A percentile compares a stretch with the other conserved stretches of the same genome.
Evolutionary conservation across 305 asterid genomes (phyloP).

Genomic region (Lippia alba): DNA sequence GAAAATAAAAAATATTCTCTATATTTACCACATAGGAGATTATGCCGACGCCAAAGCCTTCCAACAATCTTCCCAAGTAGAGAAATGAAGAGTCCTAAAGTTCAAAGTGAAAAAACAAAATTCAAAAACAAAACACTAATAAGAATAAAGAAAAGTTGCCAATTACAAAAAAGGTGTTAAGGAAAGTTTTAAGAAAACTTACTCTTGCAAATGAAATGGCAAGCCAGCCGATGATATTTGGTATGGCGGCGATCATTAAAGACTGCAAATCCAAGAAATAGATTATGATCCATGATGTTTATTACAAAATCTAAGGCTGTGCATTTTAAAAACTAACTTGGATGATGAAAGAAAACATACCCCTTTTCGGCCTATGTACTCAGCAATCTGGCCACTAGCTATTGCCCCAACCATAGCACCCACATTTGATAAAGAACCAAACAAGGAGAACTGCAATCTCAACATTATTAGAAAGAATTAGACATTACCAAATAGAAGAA

Average conservation of each 20-base stretch:
- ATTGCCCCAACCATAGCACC: slow-evolving; percentile 99
- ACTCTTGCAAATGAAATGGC: slow-evolving; percentile 82
- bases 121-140: slow-evolving; percentile 3
- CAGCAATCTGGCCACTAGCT: slow-evolving; percentile 95
- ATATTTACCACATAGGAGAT: slow-evolving; percentile 79
- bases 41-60: slow-evolving; percentile 98
- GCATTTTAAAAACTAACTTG: slow-evolving; percentile 16
- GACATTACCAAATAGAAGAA: background rate
- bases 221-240: slow-evolving; percentile 95
- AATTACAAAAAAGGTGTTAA: background rate
- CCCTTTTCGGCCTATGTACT: slow-evolving; percentile 93
- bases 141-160: slow-evolving; percentile 1
- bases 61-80: slow-evolving; percentile 97
- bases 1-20: slow-evolving; percentile 8
- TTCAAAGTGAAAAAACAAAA: background rate
- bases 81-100: slow-evolving; percentile 81
- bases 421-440: slow-evolving; percentile 89
- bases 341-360: slow-evolving; percentile 40
- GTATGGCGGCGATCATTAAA: slow-evolving; percentile 88
- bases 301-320: slow-evolving; percentile 3
- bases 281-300: slow-evolving; percentile 16
- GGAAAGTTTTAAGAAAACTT: slow-evolving; percentile 37
- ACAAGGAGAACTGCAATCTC: slow-evolving; percentile 70
- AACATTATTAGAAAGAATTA: slow-evolving; percentile 30
- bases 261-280: slow-evolving; percentile 53